Conservation (phyloP, 345 rosid species). For the Eucalyptus microcorys region DNA sequence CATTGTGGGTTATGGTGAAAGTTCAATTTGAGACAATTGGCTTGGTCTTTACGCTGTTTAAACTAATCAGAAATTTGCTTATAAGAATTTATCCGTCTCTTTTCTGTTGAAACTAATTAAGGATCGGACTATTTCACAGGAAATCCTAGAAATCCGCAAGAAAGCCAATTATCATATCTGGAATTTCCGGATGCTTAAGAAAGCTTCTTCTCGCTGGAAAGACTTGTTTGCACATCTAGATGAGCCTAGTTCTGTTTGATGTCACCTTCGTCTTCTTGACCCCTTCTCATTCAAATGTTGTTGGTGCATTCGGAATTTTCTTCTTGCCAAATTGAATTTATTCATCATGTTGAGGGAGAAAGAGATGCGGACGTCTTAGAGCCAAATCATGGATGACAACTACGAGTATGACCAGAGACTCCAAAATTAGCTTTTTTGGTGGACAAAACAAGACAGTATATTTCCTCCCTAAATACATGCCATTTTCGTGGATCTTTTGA, state of each 20-base stretch:
- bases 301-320: background rate
- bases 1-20: background rate
- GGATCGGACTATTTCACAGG: conserved; percentile 23
- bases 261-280: background rate
- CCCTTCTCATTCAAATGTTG: background rate
- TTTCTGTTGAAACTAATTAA: background rate
- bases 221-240: conserved; percentile 52
- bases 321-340: background rate
- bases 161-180: conserved; percentile 51
- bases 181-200: conserved; percentile 59
- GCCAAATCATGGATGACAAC: background rate
- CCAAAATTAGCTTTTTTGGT: background rate
- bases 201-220: conserved; percentile 52
- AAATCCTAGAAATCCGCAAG: conserved; percentile 44
- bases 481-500: background rate
- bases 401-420: background rate
- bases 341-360: background rate
- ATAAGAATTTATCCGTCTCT: background rate
- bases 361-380: background rate
- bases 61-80: background rate
- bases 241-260: background rate
- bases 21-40: background rate
- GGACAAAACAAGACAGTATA: background rate
- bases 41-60: background rate
- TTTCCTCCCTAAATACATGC: background rate